A percentile compares a stretch with the other conserved stretches of the same genome.
phyloP scores from a whole-genome alignment of 2,329 filamentous ascomycete genomes.

The Leptographium wingfieldii region DNA sequence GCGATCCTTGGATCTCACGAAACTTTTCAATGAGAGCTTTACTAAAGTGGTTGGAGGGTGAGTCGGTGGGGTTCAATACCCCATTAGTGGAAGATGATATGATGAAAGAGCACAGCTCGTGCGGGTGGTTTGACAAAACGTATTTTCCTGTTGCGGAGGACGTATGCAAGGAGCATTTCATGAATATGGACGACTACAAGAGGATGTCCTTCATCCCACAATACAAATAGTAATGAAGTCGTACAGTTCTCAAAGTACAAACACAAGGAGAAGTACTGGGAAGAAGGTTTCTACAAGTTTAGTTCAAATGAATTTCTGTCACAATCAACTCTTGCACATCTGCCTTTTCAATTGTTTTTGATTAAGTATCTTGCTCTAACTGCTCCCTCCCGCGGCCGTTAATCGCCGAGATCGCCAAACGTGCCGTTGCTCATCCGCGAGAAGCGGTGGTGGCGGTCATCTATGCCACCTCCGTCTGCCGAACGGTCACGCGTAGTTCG shows the following conservation, averaged over 20 bases:
- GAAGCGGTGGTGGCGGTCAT: conserved; percentile 1
- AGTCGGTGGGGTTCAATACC: neutral
- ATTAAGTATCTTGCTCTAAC: too few species aligned
- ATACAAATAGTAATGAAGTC: too few species aligned
- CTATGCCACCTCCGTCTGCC: neutral
- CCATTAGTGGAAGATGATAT: neutral
- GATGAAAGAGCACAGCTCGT: neutral
- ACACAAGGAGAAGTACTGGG: too few species aligned
- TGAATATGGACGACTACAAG: conserved; percentile 3
- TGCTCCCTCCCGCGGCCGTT: too few species aligned
- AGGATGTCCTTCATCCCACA: neutral
- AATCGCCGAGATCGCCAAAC: conserved; percentile 7
- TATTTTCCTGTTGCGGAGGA: neutral
- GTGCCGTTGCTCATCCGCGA: conserved; percentile 11
- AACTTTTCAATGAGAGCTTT: neutral
- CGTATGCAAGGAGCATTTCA: neutral
- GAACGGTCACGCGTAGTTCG: neutral
- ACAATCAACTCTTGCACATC: too few species aligned
- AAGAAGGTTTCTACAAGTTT: too few species aligned
- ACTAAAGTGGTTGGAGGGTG: neutral
- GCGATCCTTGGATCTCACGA: neutral
- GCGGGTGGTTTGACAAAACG: neutral
- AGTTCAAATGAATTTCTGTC: too few species aligned
- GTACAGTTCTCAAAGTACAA: too few species aligned
- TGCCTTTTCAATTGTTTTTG: too few species aligned